Base-by-base conservation (phyloP, 164 flowering plant genomes). In the Macadamia tetraphylla region DNA sequence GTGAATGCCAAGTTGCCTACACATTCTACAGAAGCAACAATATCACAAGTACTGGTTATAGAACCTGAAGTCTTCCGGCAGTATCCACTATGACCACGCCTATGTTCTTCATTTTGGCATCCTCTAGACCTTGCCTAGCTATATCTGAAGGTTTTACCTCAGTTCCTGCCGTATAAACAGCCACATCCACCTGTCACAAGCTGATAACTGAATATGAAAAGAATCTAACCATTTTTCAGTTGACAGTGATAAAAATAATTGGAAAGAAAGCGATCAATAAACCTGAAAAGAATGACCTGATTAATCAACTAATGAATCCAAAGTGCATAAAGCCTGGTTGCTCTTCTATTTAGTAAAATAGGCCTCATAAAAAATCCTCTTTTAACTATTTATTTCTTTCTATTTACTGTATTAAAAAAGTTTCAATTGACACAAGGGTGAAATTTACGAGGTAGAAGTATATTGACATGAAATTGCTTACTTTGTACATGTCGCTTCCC, bases 61-160 rank as follows among this genome's bases (percentile, higher is more conserved):
- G 43, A 70, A 89, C 98, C 96, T 94, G 98, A 79, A 94, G 93
- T 77, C 98, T 87, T 74, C 98, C 98, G 62, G 98, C 98, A 70
- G 98, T 94, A 79, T 94, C 97, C 82, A 94, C 86, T 62, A 94
- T 88, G 66, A 94, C 95, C 62, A 91, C 98, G 85, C 91, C 96
- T 17, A 78, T 71, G 29, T 84, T 87, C 78, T 87, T 84, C 83
- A 83, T 86, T 75, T 78, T 88, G 68, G 95, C 95, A 83, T 94
- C 98, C 32, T 76, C 73, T 56, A 94, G 72, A 79, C 96, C 98
- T 81, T 80, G 85, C 74, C 70, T 83, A 68, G 98, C 98, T 76
- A 94, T 94, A 46, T 87, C 85, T 77, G 98, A 81, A 67, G 98
- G 98, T 77, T 88, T 90, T 67, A 83, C 77, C 6, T 84, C 92